phyloP scores from a whole-genome alignment of 2,329 filamentous ascomycete species.

The Pyrenochaeta sp. region DNA sequence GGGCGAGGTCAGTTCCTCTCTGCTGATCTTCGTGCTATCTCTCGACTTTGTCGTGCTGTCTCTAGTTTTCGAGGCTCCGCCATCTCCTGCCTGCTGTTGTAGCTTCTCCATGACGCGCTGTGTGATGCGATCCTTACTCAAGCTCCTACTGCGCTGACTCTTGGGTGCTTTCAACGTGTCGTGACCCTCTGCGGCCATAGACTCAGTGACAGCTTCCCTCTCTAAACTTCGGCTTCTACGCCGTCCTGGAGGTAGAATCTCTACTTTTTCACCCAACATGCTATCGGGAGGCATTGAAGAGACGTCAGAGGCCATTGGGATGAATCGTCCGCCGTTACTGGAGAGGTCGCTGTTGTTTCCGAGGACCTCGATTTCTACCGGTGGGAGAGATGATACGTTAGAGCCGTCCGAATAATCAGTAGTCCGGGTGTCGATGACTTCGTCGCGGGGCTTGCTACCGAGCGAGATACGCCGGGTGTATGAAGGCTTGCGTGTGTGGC shows the following conservation, averaged over 20 bases:
- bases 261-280: constrained; percentile 66
- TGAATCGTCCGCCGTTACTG: constrained; percentile 69
- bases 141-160: constrained; percentile 67
- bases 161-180: constrained; percentile 67
- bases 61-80: constrained; percentile 41
- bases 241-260: constrained; percentile 55
- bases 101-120: constrained; percentile 76
- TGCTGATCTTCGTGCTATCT: constrained; percentile 28
- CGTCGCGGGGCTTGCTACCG: constrained; percentile 53
- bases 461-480: constrained; percentile 74
- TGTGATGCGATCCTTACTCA: constrained; percentile 72
- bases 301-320: constrained; percentile 79
- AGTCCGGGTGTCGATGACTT: constrained; percentile 34
- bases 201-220: constrained; percentile 45
- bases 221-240: constrained; percentile 62
- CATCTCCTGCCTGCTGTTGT: constrained; percentile 58
- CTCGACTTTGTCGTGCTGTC: constrained; percentile 19
- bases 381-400: constrained; percentile 72
- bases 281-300: constrained; percentile 82
- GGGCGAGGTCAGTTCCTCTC: constrained; percentile 40
- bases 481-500: constrained; percentile 71
- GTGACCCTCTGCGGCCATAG: constrained; percentile 22
- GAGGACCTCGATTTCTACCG: constrained; percentile 90
- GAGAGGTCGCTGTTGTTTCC: constrained; percentile 73
- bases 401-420: constrained; percentile 78